Evolutionary conservation across 768 basidiomycete species (phyloP).

Genomic region (Tulasnella sp.): DNA sequence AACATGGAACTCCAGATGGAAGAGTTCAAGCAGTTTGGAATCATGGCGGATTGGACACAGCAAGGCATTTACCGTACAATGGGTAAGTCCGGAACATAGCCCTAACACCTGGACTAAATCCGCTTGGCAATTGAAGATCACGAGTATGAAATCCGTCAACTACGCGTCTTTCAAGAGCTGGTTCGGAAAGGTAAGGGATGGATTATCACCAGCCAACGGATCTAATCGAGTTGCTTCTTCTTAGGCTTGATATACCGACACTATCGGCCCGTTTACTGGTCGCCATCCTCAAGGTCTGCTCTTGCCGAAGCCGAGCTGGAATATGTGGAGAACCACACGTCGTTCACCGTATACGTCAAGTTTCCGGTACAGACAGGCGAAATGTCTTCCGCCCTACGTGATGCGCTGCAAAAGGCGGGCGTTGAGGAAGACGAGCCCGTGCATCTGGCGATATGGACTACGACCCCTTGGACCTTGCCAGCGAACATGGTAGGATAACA

Average conservation of each 20-base stretch:
- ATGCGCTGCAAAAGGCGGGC: conserved; percentile 13
- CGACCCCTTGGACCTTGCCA: conserved; percentile 93
- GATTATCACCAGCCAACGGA: neutral
- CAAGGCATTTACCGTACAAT: conserved; percentile 65
- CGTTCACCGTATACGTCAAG: conserved; percentile 74
- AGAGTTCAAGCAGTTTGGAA: conserved; percentile 69
- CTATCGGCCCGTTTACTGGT: conserved; percentile 86
- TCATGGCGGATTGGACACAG: conserved; percentile 84
- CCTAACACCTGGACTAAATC: neutral
- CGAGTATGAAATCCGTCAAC: conserved; percentile 76
- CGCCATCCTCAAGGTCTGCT: conserved; percentile 87
- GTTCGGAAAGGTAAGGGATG: conserved; percentile 54
- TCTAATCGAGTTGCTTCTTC: too few species aligned
- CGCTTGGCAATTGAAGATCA: conserved; percentile 43
- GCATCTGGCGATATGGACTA: conserved; percentile 80
- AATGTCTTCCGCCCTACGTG: conserved; percentile 21
- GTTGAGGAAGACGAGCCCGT: conserved; percentile 3
- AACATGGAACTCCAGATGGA: conserved; percentile 64
- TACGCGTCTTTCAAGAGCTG: conserved; percentile 77
- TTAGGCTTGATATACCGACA: conserved; percentile 72
- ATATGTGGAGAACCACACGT: conserved; percentile 80
- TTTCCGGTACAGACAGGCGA: conserved; percentile 43
- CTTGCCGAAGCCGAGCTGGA: conserved; percentile 89
- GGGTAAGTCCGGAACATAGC: conserved; percentile 35
- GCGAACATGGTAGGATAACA: conserved; percentile 69